Evolutionary conservation across 2,329 filamentous ascomycete species (phyloP), one percentile per base, ranked within the genome.

Genomic region (Diplocarpon rosae): DNA sequence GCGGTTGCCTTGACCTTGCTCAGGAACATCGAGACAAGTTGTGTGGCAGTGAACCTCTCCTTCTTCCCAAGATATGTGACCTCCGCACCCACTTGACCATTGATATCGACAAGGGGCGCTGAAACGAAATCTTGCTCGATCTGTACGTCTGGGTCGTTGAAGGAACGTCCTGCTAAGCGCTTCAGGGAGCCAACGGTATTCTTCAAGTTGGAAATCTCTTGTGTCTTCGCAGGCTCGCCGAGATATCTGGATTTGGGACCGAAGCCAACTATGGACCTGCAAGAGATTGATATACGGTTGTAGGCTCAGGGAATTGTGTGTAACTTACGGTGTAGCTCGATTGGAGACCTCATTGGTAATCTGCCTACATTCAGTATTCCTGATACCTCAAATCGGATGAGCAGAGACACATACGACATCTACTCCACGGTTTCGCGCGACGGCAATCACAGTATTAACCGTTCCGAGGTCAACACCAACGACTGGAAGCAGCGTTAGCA

Each of bases 281-380:
- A 49, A 29, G 47, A 36, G 37, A 46, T 58, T 41, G 55, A 51
- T 29, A 31, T 42, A 35, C 37, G 27, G 9, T 17, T 13, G 17
- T 39, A 17, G 36, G 27, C n/a, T 17, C 29, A 12, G 17, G 16
- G 33, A 15, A 34, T 16, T 9, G 16, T 36, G 31, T 29, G 43
- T 33, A 45, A 82, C 88, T 76, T 85, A 95, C 86, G 92, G 92
- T 59, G 92, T 98, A 51, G 87, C 81, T 69, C 92, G 83, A 77
- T 98, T 96, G 57, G 92, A 98, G 60, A 96, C 92, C 70, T 98
- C 92, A 75, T 98, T 98, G 72, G 87, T 84, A 65, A 98, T 94
- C 88, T 95, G 62, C 46, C 59, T 42, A 46, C 35, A 34, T 58
- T 68, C 56, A 66, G 63, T 49, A 56, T 52, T 40, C 46, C 43